phyloP scores from a whole-genome alignment of 306 rosid genomes.

The Inga oerstediana region DNA sequence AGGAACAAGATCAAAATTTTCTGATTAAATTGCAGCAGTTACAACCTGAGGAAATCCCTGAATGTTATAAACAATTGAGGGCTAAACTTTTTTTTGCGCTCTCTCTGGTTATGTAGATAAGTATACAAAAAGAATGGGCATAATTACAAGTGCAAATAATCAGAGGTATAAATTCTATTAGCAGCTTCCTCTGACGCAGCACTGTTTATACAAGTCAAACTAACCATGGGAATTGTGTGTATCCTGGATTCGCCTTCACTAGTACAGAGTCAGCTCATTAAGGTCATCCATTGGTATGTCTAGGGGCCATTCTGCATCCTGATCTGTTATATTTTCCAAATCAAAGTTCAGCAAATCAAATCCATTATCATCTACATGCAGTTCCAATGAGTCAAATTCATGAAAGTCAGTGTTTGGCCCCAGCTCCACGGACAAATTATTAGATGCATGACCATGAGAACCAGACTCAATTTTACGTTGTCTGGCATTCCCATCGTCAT shows the following conservation, averaged over 20 bases:
- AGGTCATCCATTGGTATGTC: constrained; percentile 95
- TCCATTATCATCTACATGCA: constrained; percentile 60
- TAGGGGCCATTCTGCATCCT: constrained; percentile 54
- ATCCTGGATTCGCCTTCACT: constrained; percentile 53
- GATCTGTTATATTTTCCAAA: constrained; percentile 65
- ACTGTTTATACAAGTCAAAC: constrained; percentile 38
- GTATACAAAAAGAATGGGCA: constrained; percentile 72
- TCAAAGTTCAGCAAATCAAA: constrained; percentile 72
- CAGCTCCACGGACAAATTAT: constrained; percentile 41
- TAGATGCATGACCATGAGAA: constrained; percentile 28
- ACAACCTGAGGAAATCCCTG: constrained; percentile 36
- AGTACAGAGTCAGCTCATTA: constrained; percentile 58
- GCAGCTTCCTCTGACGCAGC: constrained; percentile 60
- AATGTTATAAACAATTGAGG: constrained; percentile 47
- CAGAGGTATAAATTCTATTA: constrained; percentile 60
- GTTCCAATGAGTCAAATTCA: constrained; percentile 70
- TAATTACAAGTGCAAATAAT: constrained; percentile 68
- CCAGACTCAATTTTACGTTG: constrained; percentile 44
- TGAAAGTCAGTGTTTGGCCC: constrained; percentile 49
- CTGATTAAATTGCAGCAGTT: constrained; percentile 29
- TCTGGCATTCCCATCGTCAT: constrained; percentile 33
- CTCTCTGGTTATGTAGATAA: constrained; percentile 44
- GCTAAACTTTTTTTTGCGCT: constrained; percentile 28
- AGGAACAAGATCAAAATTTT: constrained; percentile 28
- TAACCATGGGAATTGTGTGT: constrained; percentile 46